Conservation (phyloP, 371 early-diverging fungal genomes). For the Batkoa obscura region DNA sequence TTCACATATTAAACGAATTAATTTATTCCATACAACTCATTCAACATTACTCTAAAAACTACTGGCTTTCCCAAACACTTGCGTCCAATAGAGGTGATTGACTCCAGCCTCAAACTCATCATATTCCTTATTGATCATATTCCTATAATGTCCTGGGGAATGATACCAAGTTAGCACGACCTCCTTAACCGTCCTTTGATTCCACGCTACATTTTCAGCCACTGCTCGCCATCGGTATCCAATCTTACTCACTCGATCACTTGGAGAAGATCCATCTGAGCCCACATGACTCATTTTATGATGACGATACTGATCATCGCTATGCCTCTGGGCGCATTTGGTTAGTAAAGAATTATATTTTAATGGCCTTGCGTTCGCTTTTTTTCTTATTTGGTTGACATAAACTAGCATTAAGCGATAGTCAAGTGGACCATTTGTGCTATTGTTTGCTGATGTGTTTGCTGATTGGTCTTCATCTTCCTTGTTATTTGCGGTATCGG, state of each 20-base stretch:
- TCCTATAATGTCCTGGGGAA: slow-evolving; percentile 21
- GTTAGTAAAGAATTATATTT: slow-evolving; percentile 6
- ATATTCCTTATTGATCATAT: slow-evolving; percentile 13
- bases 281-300: slow-evolving; percentile 16
- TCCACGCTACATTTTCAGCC: slow-evolving; percentile 23
- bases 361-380: neutral
- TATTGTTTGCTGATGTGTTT: no score
- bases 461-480: no score
- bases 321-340: slow-evolving; percentile 14
- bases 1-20: no score
- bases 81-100: slow-evolving; percentile 1
- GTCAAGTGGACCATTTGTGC: no score
- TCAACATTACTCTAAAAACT: no score
- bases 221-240: slow-evolving; percentile 9
- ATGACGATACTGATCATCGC: slow-evolving; percentile 12
- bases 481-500: no score
- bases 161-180: slow-evolving; percentile 21
- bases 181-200: neutral
- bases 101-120: slow-evolving; percentile 1
- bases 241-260: slow-evolving; percentile 7
- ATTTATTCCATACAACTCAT: no score
- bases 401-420: neutral
- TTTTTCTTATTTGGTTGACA: neutral
- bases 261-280: slow-evolving; percentile 8
- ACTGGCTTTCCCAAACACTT: slow-evolving; percentile 4